Percentiles rank a stretch among this genome's conserved stretches.
These are phyloP conservation scores for Phytophthora colocasiae DNA, from an alignment of 352 stramenopile genomes.

Conservation along the genomic window DNA sequence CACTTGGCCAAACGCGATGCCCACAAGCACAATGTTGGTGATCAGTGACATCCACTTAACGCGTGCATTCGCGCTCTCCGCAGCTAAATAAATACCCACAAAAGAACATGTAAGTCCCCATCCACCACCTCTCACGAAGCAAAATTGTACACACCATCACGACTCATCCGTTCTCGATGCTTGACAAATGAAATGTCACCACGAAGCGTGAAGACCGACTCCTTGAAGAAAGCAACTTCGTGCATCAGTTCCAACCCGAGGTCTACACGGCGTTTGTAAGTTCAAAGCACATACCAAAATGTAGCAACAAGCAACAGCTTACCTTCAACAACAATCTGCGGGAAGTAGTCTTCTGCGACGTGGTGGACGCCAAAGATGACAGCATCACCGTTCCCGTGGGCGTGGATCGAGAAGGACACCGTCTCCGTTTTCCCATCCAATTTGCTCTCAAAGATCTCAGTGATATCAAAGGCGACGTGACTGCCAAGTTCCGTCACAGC, in stretches of 20 bases:
- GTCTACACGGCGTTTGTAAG: slow-evolving; percentile 41
- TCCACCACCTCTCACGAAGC: no score
- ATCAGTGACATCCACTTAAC: slow-evolving; percentile 87
- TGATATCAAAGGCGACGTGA: slow-evolving; percentile 84
- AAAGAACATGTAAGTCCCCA: neutral
- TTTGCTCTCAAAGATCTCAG: slow-evolving; percentile 67
- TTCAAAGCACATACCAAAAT: neutral
- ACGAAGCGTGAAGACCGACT: slow-evolving; percentile 77
- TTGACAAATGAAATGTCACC: slow-evolving; percentile 86
- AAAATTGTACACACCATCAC: slow-evolving; percentile 53
- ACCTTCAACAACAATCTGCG: slow-evolving; percentile 83
- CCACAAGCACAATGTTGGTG: slow-evolving; percentile 79
- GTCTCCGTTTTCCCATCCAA: slow-evolving; percentile 53
- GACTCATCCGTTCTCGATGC: slow-evolving; percentile 76
- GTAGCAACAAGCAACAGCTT: neutral
- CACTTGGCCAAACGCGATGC: slow-evolving; percentile 82
- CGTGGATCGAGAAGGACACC: slow-evolving; percentile 71
- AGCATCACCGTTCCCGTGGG: slow-evolving; percentile 55
- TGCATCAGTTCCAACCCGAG: slow-evolving; percentile 84
- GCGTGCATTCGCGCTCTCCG: slow-evolving; percentile 79
- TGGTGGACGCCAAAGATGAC: slow-evolving; percentile 68
- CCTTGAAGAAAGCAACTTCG: slow-evolving; percentile 81
- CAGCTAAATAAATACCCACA: slow-evolving; percentile 43
- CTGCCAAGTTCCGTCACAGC: slow-evolving; percentile 59
- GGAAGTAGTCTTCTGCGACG: slow-evolving; percentile 71